phyloP scores from a whole-genome alignment of 148 eudicot species.

The Amaranthus cruentus region DNA sequence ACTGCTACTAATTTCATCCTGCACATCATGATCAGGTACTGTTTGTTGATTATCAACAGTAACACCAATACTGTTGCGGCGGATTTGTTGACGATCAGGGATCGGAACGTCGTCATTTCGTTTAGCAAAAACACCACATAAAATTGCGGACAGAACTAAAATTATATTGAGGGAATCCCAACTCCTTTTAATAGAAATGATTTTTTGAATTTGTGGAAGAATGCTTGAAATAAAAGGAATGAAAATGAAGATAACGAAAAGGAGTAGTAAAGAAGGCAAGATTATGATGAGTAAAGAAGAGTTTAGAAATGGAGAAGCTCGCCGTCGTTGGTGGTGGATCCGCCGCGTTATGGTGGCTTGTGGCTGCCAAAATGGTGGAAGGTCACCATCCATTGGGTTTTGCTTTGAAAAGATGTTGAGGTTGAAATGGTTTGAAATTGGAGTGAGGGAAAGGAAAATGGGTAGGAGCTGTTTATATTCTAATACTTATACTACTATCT shows the following conservation, averaged over 20 bases:
- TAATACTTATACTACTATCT: too few species aligned
- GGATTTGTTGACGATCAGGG: too few species aligned
- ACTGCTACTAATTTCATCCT: background rate
- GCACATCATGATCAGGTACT: too few species aligned
- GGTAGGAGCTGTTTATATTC: background rate
- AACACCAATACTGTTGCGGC: too few species aligned
- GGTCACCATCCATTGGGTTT: constrained; percentile 39
- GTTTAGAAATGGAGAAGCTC: constrained; percentile 33
- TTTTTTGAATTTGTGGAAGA: constrained; percentile 6
- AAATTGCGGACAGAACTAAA: constrained; percentile 56
- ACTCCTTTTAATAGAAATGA: constrained; percentile 32
- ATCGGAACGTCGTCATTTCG: constrained; percentile 36
- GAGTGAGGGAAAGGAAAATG: background rate
- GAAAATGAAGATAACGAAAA: constrained; percentile 30
- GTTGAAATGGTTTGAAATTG: background rate
- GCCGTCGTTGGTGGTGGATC: constrained; percentile 25
- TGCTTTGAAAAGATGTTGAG: background rate
- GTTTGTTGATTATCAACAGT: background rate
- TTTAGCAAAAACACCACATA: constrained; percentile 58
- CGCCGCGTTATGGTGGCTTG: constrained; percentile 29
- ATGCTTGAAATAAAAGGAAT: constrained; percentile 35
- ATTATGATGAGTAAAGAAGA: constrained; percentile 52
- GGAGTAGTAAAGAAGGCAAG: constrained; percentile 39
- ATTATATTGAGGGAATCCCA: constrained; percentile 57
- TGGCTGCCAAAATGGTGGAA: constrained; percentile 49